Conservation (phyloP, 163 green algal species). For the Coccomyxa subellipsoidea region DNA sequence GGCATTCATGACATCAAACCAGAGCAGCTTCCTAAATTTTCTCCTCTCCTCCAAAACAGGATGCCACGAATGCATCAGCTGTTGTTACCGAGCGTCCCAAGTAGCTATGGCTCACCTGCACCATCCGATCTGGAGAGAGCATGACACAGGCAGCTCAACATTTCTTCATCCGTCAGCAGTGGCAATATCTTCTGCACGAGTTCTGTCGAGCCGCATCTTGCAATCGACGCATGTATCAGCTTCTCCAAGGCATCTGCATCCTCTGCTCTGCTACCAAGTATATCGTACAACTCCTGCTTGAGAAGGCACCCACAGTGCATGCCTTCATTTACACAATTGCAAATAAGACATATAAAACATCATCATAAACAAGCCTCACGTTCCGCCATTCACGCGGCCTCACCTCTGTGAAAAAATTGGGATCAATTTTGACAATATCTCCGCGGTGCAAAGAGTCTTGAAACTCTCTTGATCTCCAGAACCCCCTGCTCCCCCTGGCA, state of each 20-base stretch:
- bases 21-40: background rate
- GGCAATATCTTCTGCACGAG: background rate
- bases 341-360: too few species aligned
- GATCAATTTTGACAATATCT: conserved; percentile 23
- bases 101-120: background rate
- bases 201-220: background rate
- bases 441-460: conserved; percentile 5
- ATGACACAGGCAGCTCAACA: background rate
- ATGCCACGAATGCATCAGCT: background rate
- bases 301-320: background rate
- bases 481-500: conserved; percentile 25
- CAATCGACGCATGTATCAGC: background rate
- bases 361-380: too few species aligned
- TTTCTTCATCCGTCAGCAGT: background rate
- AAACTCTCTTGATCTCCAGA: conserved; percentile 40
- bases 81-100: background rate
- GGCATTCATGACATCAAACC: background rate
- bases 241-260: background rate
- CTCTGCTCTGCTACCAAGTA: background rate
- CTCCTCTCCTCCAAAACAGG: background rate
- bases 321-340: background rate
- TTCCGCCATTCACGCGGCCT: too few species aligned
- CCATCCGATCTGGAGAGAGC: background rate
- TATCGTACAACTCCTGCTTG: background rate
- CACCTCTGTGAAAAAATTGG: too few species aligned